Evolutionary conservation across 1,284 basidiomycete species (phyloP), one percentile per base, ranked within the genome.

Genomic region (Sanghuangporus sanghuang): DNA sequence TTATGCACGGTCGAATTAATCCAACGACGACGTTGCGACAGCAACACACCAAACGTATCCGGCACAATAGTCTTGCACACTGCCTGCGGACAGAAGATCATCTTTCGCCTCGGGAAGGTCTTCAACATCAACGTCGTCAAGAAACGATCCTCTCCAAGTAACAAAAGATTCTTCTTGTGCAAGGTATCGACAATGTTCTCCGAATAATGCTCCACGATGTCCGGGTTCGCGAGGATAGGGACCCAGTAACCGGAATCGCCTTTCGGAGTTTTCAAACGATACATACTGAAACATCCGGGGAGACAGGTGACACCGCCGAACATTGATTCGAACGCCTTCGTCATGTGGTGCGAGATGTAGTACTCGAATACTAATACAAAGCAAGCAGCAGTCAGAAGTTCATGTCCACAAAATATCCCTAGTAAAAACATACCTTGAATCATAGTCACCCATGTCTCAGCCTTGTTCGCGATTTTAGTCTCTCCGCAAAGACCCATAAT

Each of bases 1-100:
- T 99, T 99, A 80, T 99, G 97, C 57, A 99, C 89, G 0, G 97
- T 99, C 66, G 95, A 98, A 80, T 99, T 99, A 80, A 99, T 99
- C 97, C 96, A 99, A 67, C 97, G 90, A 71, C 97, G 90, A 70
- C 97, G 92, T 74, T 99, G 96, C 3, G 95, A 98, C 27, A 99
- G 85, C 54, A 99, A 81, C 50, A 98, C 87, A 59, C 84, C 81
- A 85, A 99, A 99, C 2, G 93, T 95, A 74, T 99, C 95, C 1
- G 97, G 96, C 1, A 97, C 97, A 69, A 98, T 85, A 32, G 96
- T 99, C 81, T 98, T 96, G 81, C 97, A 99, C 11, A 97, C 93
- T 0, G 96, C 97, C 75, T 97, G 93, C 2, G 97, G 97, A 73
- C 94, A 96, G 83, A 99, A 99, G 72, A 98, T 86, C 85, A 98